Evolutionary conservation across 192 early-diverging fungal genomes (phyloP), one percentile per base, ranked within the genome.

Genomic region (Jimgerdemannia flammicorona): DNA sequence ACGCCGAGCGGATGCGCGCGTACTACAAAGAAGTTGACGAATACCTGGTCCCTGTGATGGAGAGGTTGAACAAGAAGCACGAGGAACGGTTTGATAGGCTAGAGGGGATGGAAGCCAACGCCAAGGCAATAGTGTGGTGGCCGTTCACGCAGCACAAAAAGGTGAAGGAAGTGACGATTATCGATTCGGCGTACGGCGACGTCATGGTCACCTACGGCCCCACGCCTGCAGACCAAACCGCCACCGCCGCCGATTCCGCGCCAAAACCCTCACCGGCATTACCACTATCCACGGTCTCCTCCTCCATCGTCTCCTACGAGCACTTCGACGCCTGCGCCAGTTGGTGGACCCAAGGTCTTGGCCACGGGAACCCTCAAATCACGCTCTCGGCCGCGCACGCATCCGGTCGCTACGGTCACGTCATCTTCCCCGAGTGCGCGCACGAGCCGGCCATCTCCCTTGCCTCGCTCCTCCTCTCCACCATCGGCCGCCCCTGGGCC

Each of bases 321-420:
- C 83, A 86, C 80, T 92, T 91, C 83, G 93, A 95, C 76, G 93
- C 83, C 18, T 93, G 90, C 73, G 91, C 92, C 44, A 87, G 84
- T 77, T 95, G 93, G 93, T 95, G 92, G 93, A 95, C 93, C 18
- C 91, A 95, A 77, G 88, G 86, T 63, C 74, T 95, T 41, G 93
- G 92, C 3, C 93, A 95, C 76, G 93, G 84, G 69, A 87, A 90
- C 40, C 82, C 84, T 1, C 73, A 80, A 10, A 80, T 95, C 19
- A 83, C 90, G 3, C 75, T 86, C 9, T 75, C 90, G 4, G 91
- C 89, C 2, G 87, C 91, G 3, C 76, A 91, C 73, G 91, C 93
- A 3, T 84, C 92, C 0, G 90, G 89, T 4, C 85, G 93, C 3
- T 95, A 94, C 77, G 93, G 93, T 64, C 93, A 95, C 73, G 87